These are phyloP conservation scores for Rhododendron ferrugineum DNA, from an alignment of 148 eudicot genomes.

Conservation along the genomic window DNA sequence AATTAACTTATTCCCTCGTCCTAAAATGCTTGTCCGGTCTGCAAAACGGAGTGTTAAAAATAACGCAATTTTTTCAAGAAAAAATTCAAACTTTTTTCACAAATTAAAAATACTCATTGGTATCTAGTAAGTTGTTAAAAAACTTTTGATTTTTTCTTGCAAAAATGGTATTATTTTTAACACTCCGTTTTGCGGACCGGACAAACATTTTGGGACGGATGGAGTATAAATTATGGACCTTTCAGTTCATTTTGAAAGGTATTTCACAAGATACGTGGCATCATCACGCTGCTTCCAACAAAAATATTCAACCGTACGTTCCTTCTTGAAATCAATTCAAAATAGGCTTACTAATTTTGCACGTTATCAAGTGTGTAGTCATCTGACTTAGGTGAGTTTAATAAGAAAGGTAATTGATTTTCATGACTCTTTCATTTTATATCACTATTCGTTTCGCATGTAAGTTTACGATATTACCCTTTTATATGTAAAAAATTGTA, in stretches of 20 bases:
- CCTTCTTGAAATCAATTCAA: neutral
- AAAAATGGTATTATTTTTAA: too few species aligned
- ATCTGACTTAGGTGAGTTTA: neutral
- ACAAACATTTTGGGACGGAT: too few species aligned
- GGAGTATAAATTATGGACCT: too few species aligned
- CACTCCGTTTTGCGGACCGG: too few species aligned
- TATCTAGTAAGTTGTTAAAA: too few species aligned
- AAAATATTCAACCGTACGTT: neutral
- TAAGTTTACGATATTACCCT: neutral
- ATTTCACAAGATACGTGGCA: neutral
- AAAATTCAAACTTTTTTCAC: too few species aligned
- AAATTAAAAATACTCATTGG: too few species aligned
- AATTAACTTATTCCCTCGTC: too few species aligned
- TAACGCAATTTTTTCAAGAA: too few species aligned
- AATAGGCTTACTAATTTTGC: neutral
- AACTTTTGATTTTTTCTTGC: too few species aligned
- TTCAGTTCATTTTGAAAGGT: neutral
- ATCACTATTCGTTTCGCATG: neutral
- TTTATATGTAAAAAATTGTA: neutral
- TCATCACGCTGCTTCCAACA: neutral
- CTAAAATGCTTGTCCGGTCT: too few species aligned
- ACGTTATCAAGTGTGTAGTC: neutral
- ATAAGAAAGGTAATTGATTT: neutral
- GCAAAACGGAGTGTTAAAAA: too few species aligned
- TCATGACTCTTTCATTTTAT: neutral